Evolutionary conservation across 2,329 filamentous ascomycete genomes (phyloP).

Genomic region (Tolypocladium amazonense): DNA sequence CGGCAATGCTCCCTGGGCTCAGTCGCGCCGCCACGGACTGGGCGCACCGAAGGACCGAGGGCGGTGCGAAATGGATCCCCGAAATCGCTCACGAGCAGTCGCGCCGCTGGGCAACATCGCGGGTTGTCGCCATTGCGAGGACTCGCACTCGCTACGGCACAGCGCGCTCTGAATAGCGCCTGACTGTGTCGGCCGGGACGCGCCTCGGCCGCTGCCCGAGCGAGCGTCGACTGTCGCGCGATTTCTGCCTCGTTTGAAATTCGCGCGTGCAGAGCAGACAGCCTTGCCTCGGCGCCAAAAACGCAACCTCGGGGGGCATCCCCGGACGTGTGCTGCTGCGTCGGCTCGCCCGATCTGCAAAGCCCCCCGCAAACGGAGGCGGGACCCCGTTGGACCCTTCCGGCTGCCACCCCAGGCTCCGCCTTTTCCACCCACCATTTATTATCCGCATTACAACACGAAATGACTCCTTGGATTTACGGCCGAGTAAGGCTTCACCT

Average conservation of each 20-base stretch:
- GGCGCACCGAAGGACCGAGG: not conserved
- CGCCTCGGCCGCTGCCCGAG: conserved; percentile 1
- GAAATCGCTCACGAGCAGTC: not conserved
- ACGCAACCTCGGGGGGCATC: not conserved
- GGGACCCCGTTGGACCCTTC: conserved; percentile 1
- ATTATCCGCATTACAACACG: not conserved
- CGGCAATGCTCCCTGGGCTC: conserved; percentile 19
- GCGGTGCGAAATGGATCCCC: not conserved
- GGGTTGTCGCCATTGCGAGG: conserved; percentile 5
- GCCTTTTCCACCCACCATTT: not conserved
- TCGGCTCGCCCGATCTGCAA: not conserved
- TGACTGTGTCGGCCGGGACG: not conserved
- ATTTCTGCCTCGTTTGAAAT: no score
- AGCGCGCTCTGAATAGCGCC: not conserved
- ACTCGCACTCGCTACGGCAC: not conserved
- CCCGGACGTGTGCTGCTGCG: not conserved
- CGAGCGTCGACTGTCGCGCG: not conserved
- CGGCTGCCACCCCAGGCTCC: not conserved
- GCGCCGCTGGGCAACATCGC: not conserved
- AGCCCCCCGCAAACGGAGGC: not conserved
- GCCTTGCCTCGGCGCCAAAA: not conserved
- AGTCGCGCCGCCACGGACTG: not conserved
- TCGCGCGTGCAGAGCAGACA: not conserved
- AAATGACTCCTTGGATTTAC: not conserved
- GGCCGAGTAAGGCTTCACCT: not conserved